Evolutionary conservation across 2,329 filamentous ascomycete species (phyloP), one percentile per base, ranked within the genome.

Genomic region (Botryosphaeria dothidea): DNA sequence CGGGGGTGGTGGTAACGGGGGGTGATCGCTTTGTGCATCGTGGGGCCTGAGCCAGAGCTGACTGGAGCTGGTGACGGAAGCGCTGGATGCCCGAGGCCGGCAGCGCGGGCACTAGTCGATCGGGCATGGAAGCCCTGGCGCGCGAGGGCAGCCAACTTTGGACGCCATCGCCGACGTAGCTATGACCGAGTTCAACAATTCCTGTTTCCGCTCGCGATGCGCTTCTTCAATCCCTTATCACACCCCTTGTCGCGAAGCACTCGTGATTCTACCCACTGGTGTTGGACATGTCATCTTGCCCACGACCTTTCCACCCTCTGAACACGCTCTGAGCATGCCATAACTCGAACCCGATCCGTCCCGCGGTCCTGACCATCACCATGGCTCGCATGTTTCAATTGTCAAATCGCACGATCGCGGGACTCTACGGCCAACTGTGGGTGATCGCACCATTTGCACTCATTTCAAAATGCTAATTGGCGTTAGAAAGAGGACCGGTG

Each of bases 11-110:
- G 45, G 58, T 23, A 64, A 64, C 41, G 62, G 62, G 62, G 62
- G 62, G 27, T 46, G 56, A 38, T 64, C 62, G 62, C 62, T 64
- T 49, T 64, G 62, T 64, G 51, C 62, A 62, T 62, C 58, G 45
- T 62, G 46, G 45, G 58, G 58, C 46, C 58, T 62, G 58, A 62
- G 58, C 31, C 38, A 17, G 56, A 46, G 41, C 38, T 46, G 38
- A 23, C 56, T n/a, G 58, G 45, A 62, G 58, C 58, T 62, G 58
- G 57, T 61, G 43, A 61, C 57, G 57, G 56, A 41, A 61, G 57
- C 15, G 57, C 41, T 61, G 57, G 58, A 38, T 46, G 56, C 56
- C 56, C 56, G 56, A 60, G 29, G 56, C 56, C 54, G 27, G 43
- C 36, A 46, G 25, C 25, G 56, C 56, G 56, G 56, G 56, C 56